These are phyloP conservation scores for Asterophora parasitica DNA, from an alignment of 768 basidiomycete species.

Conservation along the genomic window DNA sequence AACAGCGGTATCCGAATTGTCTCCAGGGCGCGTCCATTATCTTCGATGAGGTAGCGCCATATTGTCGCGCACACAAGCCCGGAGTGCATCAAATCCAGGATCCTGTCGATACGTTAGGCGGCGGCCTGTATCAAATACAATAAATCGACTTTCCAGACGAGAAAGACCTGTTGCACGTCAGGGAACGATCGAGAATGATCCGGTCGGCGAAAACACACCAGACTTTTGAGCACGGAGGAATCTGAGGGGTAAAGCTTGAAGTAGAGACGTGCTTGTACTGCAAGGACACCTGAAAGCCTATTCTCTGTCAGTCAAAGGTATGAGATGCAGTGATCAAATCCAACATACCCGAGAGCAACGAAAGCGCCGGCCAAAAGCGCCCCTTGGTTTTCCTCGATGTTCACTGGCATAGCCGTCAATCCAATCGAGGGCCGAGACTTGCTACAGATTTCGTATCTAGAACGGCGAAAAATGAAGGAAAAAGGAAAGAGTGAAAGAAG, in stretches of 20 bases:
- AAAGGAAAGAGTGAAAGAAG: too few relatives aligned
- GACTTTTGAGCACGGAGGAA: slow-evolving; percentile 18
- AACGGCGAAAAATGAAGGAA: too few relatives aligned
- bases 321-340: neutral
- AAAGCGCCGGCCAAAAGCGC: slow-evolving; percentile 35
- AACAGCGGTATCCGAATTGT: slow-evolving; percentile 22
- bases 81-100: slow-evolving; percentile 22
- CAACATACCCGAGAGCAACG: slow-evolving; percentile 29
- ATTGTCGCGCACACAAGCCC: slow-evolving; percentile 20
- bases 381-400: slow-evolving; percentile 32
- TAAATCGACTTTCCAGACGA: slow-evolving; percentile 24
- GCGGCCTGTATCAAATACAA: neutral
- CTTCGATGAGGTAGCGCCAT: slow-evolving; percentile 23
- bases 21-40: slow-evolving; percentile 14
- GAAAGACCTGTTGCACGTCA: slow-evolving; percentile 23
- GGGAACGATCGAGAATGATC: neutral
- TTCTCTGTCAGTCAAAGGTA: neutral
- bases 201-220: slow-evolving; percentile 19
- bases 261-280: slow-evolving; percentile 31
- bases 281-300: slow-evolving; percentile 30
- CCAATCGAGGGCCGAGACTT: too few relatives aligned
- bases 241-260: slow-evolving; percentile 31
- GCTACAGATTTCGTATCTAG: too few relatives aligned
- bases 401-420: slow-evolving; percentile 16
- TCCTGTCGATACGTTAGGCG: slow-evolving; percentile 12